These are phyloP conservation scores for Daucus carota DNA, from an alignment of 129 eudicot genomes.

Conservation along the genomic window DNA sequence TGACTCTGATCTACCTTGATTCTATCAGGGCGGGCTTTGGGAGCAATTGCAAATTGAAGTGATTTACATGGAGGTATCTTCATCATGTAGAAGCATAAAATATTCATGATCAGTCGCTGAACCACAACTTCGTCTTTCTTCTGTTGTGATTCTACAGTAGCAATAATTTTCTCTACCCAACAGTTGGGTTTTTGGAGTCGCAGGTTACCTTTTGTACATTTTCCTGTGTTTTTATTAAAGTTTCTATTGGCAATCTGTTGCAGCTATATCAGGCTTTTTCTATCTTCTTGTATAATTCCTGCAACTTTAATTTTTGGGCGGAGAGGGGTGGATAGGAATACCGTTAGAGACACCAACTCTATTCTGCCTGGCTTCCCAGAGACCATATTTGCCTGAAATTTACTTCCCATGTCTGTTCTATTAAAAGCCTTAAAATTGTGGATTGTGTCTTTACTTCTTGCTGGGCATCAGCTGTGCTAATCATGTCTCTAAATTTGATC, in stretches of 20 bases:
- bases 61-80: not conserved
- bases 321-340: too few relatives aligned
- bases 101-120: not conserved
- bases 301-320: too few relatives aligned
- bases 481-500: not conserved
- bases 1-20: not conserved
- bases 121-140: not conserved
- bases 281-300: too few relatives aligned
- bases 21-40: not conserved
- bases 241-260: not conserved
- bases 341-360: too few relatives aligned
- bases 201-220: not conserved
- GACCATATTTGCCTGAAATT: too few relatives aligned
- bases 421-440: too few relatives aligned
- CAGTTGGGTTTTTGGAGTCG: not conserved
- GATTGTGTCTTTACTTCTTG: too few relatives aligned
- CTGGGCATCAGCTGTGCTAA: too few relatives aligned
- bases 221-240: not conserved
- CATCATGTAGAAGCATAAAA: not conserved
- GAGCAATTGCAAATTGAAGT: constrained; percentile 4
- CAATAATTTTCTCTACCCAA: not conserved
- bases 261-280: too few relatives aligned
- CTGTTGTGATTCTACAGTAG: not conserved
- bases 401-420: too few relatives aligned
- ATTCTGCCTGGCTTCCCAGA: too few relatives aligned